A percentile compares a stretch with the other conserved stretches of the same genome.
phyloP scores from a whole-genome alignment of 2,329 filamentous ascomycete genomes.

The Alternaria ventricosa region DNA sequence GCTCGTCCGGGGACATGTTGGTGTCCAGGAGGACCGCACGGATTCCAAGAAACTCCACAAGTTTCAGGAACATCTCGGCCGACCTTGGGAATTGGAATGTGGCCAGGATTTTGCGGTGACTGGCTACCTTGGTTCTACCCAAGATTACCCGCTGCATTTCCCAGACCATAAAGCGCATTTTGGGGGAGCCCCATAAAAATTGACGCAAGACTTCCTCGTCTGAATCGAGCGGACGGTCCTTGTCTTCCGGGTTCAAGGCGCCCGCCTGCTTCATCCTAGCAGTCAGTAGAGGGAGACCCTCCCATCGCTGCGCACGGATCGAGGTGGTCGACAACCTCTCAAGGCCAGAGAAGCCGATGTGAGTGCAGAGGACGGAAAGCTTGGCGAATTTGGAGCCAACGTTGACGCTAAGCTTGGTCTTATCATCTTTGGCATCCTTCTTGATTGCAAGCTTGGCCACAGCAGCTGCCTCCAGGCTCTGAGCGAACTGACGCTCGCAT shows the following conservation, averaged over 20 bases:
- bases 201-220: background rate
- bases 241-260: background rate
- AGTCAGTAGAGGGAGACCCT: background rate
- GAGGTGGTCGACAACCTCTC: background rate
- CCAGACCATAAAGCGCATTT: no score
- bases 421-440: no score
- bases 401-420: no score
- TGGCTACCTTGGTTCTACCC: background rate
- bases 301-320: background rate
- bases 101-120: background rate
- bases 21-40: background rate
- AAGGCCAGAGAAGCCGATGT: background rate
- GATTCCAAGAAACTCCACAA: fast-evolving
- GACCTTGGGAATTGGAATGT: background rate
- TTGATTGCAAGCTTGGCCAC: no score
- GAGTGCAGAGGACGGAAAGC: background rate
- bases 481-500: no score
- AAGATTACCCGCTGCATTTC: background rate
- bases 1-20: fast-evolving
- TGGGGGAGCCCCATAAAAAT: background rate
- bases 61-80: background rate
- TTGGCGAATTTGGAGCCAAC: background rate
- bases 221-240: background rate
- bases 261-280: background rate
- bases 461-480: no score